Conservation (phyloP, 371 early-diverging fungal genomes). For the Mucor saturninus region DNA sequence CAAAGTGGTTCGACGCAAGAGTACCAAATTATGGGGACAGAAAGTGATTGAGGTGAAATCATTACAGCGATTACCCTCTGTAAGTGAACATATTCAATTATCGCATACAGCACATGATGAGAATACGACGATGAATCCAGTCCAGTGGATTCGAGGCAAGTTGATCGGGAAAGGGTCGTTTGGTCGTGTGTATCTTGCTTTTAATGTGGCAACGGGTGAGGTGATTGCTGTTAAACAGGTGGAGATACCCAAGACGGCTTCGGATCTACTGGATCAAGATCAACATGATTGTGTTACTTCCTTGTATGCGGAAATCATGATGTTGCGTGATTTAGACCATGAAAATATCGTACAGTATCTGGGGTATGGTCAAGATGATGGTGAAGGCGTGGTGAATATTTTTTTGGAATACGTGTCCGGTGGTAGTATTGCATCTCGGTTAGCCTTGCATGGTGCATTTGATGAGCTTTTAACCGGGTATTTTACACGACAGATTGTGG, state of each 20-base stretch:
- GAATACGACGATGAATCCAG: not conserved
- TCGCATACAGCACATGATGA: slow-evolving; percentile 6
- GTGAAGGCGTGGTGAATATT: slow-evolving; percentile 75
- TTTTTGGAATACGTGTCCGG: slow-evolving; percentile 93
- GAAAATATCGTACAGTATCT: slow-evolving; percentile 86
- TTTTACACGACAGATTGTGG: slow-evolving; percentile 86
- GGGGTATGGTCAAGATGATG: slow-evolving; percentile 70
- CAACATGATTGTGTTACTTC: slow-evolving; percentile 57
- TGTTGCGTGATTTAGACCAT: slow-evolving; percentile 83
- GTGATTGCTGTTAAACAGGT: slow-evolving; percentile 97
- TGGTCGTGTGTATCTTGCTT: slow-evolving; percentile 90
- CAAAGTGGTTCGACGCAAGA: slow-evolving; percentile 40
- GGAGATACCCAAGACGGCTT: slow-evolving; percentile 55
- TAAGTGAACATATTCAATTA: slow-evolving; percentile 21
- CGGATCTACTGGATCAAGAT: slow-evolving; percentile 29
- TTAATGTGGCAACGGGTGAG: slow-evolving; percentile 82
- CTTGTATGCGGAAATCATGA: slow-evolving; percentile 82
- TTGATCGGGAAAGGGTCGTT: slow-evolving; percentile 96
- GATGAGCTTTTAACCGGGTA: slow-evolving; percentile 75
- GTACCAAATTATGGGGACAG: slow-evolving; percentile 61
- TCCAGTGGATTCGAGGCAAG: slow-evolving; percentile 82
- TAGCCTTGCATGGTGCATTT: slow-evolving; percentile 75
- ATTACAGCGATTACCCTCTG: slow-evolving; percentile 22
- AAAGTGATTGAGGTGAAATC: slow-evolving; percentile 45
- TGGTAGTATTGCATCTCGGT: slow-evolving; percentile 76